Evolutionary conservation across 768 basidiomycete species (phyloP), one percentile per base, ranked within the genome.

Genomic region (Boletus vermiculosoides): DNA sequence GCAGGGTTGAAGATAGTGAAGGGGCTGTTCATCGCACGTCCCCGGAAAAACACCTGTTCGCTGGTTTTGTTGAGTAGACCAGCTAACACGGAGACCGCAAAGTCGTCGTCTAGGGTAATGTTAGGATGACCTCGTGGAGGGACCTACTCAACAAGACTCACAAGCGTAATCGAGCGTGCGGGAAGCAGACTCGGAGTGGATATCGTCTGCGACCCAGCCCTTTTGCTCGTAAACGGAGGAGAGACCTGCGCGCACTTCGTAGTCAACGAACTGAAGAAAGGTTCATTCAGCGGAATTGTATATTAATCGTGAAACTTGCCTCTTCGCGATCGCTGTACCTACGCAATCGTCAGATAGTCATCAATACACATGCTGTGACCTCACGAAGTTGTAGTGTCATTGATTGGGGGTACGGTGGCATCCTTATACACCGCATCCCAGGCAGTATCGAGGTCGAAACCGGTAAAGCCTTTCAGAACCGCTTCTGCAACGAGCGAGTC

Each of bases 141-240:
- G 23, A 33, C 13, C 2, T n/a, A 0, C n/a, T 45, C 34, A 20
- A 39, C 25, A 34, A 46, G 56, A 71, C 81, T 54, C 62, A 89
- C 89, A 92, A 0, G 90, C 82, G 66, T 91, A 92, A 64, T 85
- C 89, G 7, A 92, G 76, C 0, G 89, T 93, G 46, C 90, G 78
- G 16, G 88, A 90, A 15, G 81, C 90, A 30, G 89, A 82, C 64
- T 92, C 90, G 0, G 88, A 87, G 66, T 92, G 90, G 18, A 88
- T 70, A 58, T 93, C 89, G 52, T 84, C 78, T 1, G 87, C 90
- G 1, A 92, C 90, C 83, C 85, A 93, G 9, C 89, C 90, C 18
- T 81, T 77, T 25, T 77, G 66, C 31, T 74, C 79, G 61, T 91
- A 93, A n/a, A 83, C 81, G 0, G 86, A 82, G 0, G 84, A 82